phyloP scores from a whole-genome alignment of 108 stramenopile species.

The Cyclostephanos invisitatus region DNA sequence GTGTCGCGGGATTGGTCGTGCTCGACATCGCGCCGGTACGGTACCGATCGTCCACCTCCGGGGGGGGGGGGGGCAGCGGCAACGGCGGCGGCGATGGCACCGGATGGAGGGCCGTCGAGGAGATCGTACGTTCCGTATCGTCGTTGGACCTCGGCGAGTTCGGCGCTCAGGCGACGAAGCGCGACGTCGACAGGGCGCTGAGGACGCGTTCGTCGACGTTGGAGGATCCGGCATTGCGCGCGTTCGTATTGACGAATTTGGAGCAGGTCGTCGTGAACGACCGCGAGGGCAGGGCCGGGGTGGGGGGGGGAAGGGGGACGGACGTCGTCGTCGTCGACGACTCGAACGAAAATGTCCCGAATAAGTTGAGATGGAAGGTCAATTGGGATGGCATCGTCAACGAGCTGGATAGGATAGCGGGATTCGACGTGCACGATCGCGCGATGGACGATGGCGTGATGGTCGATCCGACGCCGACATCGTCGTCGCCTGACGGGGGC shows the following conservation, averaged over 20 bases:
- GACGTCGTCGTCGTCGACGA: constrained; percentile 25
- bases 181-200: constrained; percentile 64
- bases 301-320: too few relatives aligned
- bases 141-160: constrained; percentile 40
- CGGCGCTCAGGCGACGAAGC: constrained; percentile 47
- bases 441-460: constrained; percentile 19
- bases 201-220: constrained; percentile 52
- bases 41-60: constrained; percentile 57
- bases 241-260: constrained; percentile 90
- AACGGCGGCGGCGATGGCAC: constrained; percentile 35
- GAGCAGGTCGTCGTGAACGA: constrained; percentile 47
- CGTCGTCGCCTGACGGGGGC: neutral
- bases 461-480: neutral
- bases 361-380: constrained; percentile 87
- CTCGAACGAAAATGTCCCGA: too few relatives aligned
- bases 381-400: constrained; percentile 74
- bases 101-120: constrained; percentile 83
- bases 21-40: constrained; percentile 92
- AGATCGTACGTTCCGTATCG: constrained; percentile 75
- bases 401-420: constrained; percentile 78
- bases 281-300: too few relatives aligned
- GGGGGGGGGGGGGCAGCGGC: constrained; percentile 11
- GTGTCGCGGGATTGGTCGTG: constrained; percentile 83
- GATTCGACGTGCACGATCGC: constrained; percentile 65
- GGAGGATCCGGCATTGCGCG: constrained; percentile 84